Conservation (phyloP, 169 alveolate species). For the Theileria sp. region DNA sequence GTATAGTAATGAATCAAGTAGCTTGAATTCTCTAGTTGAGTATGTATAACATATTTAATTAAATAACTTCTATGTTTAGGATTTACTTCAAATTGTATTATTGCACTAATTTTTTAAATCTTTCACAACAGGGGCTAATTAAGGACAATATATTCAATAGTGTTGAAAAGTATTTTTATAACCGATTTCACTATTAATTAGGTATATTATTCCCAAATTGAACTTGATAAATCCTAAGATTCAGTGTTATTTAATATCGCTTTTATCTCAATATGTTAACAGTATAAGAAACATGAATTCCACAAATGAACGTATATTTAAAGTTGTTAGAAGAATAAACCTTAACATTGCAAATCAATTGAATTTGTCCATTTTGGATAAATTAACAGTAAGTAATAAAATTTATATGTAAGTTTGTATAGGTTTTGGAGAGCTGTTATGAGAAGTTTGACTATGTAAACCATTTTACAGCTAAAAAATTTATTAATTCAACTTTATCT, state of each 20-base stretch:
- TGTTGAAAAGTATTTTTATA: background rate
- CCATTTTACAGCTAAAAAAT: slow-evolving; percentile 1
- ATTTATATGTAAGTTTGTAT: background rate
- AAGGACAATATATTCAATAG: background rate
- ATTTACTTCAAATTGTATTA: background rate
- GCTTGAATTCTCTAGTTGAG: background rate
- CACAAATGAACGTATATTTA: background rate
- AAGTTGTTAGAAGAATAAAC: background rate
- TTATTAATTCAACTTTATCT: background rate
- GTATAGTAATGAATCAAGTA: background rate
- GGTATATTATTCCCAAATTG: background rate
- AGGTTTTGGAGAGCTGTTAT: slow-evolving; percentile 7
- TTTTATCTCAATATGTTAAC: background rate
- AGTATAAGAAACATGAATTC: background rate
- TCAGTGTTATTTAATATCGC: background rate
- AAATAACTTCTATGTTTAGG: background rate
- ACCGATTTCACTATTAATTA: background rate
- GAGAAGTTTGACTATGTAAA: slow-evolving; percentile 5
- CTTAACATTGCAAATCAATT: background rate
- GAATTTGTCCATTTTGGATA: slow-evolving; percentile 2
- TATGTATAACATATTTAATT: background rate
- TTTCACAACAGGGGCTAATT: background rate
- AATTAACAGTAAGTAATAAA: background rate
- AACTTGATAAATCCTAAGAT: background rate
- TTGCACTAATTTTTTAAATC: background rate